phyloP scores from a whole-genome alignment of 2,329 filamentous ascomycete genomes.

The Capronia americana region DNA sequence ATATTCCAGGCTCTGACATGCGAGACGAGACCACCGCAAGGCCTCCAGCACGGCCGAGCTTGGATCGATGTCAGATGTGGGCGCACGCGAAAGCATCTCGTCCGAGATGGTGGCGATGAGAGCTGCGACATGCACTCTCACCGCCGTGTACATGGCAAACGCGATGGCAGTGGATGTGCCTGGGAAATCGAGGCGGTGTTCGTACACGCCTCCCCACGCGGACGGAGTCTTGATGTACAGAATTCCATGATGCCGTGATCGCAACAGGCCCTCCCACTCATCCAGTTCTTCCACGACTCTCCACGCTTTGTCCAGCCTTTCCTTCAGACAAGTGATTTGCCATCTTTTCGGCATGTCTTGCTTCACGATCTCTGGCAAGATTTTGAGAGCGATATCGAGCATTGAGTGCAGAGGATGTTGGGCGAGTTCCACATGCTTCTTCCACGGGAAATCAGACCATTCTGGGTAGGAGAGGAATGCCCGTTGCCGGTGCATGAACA shows the following conservation, averaged over 20 bases:
- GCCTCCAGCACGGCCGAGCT: slow-evolving; percentile 27
- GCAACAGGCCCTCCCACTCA: slow-evolving; percentile 25
- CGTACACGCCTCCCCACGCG: slow-evolving; percentile 26
- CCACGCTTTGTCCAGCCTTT: slow-evolving; percentile 21
- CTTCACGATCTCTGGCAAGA: slow-evolving; percentile 32
- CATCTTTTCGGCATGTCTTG: slow-evolving; percentile 26
- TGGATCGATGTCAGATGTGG: slow-evolving; percentile 18
- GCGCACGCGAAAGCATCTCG: slow-evolving; percentile 18
- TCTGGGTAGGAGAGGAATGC: slow-evolving; percentile 27
- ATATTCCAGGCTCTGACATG: slow-evolving; percentile 35
- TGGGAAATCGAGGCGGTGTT: slow-evolving; percentile 26
- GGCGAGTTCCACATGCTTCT: slow-evolving; percentile 21
- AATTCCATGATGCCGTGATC: slow-evolving; percentile 16
- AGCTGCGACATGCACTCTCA: slow-evolving; percentile 30
- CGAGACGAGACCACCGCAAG: slow-evolving; percentile 30
- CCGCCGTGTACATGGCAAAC: slow-evolving; percentile 33
- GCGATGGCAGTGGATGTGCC: slow-evolving; percentile 18
- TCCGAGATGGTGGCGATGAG: slow-evolving; percentile 24
- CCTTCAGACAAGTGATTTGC: slow-evolving; percentile 18
- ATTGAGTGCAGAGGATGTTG: slow-evolving; percentile 30
- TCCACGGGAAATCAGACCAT: slow-evolving; percentile 31
- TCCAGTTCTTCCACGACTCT: slow-evolving; percentile 24
- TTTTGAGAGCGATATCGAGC: slow-evolving; percentile 30
- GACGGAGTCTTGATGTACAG: slow-evolving; percentile 25
- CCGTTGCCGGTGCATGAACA: slow-evolving; percentile 31